These are phyloP conservation scores for Bauhinia variegata DNA, from an alignment of 306 rosid genomes.

Conservation along the genomic window DNA sequence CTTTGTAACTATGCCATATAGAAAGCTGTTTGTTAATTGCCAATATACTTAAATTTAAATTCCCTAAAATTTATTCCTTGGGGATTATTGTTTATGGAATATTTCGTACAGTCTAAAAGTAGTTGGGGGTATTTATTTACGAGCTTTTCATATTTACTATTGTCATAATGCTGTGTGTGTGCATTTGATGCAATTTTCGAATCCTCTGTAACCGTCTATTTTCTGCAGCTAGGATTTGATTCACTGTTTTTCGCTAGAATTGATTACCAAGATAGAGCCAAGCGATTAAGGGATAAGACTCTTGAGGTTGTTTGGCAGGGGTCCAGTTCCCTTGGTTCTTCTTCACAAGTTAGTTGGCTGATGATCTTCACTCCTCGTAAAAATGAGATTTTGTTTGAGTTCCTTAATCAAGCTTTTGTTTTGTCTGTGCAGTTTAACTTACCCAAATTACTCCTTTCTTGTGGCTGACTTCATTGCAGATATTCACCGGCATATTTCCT, in stretches of 20 bases:
- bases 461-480: conserved; percentile 49
- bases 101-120: neutral
- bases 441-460: conserved; percentile 19
- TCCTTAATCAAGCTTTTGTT: neutral
- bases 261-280: conserved; percentile 89
- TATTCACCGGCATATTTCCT: conserved; percentile 81
- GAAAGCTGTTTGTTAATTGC: conserved; percentile 10
- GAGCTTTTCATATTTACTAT: neutral
- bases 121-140: conserved; percentile 19
- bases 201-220: conserved; percentile 25
- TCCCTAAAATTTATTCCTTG: conserved; percentile 4
- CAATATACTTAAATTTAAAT: conserved; percentile 11
- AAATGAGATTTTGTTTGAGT: neutral
- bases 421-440: neutral
- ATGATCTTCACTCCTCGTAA: conserved; percentile 23
- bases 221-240: conserved; percentile 82
- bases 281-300: conserved; percentile 66
- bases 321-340: conserved; percentile 71
- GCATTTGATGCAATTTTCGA: conserved; percentile 6
- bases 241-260: conserved; percentile 84
- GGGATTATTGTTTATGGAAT: neutral
- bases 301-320: conserved; percentile 82
- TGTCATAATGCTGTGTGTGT: neutral
- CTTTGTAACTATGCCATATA: conserved; percentile 9
- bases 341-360: conserved; percentile 68